Evolutionary conservation across 495 filamentous ascomycete genomes (phyloP), one percentile per base, ranked within the genome.

Genomic region (Talaromyces stipitatus): DNA sequence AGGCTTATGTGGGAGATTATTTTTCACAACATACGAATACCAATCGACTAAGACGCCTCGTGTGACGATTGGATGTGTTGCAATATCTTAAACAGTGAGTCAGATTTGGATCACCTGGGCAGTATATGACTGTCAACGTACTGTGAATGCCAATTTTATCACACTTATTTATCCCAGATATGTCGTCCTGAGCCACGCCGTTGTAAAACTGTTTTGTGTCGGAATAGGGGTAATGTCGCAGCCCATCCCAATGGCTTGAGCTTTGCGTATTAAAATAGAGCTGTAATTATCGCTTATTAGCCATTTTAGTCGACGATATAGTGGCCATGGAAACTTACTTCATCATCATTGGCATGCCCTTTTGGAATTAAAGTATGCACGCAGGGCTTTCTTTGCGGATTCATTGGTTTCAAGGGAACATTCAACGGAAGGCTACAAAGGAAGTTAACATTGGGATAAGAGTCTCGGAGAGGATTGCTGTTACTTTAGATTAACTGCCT

Each of bases 201-300:
- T 83, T 82, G 60, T 85, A 85, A 61, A 82, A 87, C 38, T 58
- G 56, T 50, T 66, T 50, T 41, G 47, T 23, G 14, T 57, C 54
- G 3, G 36, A 45, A 29, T 62, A 62, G 11, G 58, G 65, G 48
- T 61, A 71, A 53, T 74, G 70, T 10, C 71, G 58, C 6, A 76
- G 64, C 5, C 75, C 73, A 62, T 78, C 75, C 75, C 75, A 77
- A 56, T 78, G 75, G 14, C 63, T 70, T 23, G 64, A 67, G 46
- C 69, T 65, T 64, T 83, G 79, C 29, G 78, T 70, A 62, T 83
- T 83, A 61, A 83, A 73, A 32, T 54, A 24, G n/a, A 62, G 22
- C 60, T 62, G 16, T 18, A 45, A n/a, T 29, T 29, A 9, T 29
- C 4, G 9, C 28, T 9, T 29, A 9, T 29, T 29, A 29, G 28